phyloP scores from a whole-genome alignment of 768 basidiomycete genomes.

The Termitomyces sp. region DNA sequence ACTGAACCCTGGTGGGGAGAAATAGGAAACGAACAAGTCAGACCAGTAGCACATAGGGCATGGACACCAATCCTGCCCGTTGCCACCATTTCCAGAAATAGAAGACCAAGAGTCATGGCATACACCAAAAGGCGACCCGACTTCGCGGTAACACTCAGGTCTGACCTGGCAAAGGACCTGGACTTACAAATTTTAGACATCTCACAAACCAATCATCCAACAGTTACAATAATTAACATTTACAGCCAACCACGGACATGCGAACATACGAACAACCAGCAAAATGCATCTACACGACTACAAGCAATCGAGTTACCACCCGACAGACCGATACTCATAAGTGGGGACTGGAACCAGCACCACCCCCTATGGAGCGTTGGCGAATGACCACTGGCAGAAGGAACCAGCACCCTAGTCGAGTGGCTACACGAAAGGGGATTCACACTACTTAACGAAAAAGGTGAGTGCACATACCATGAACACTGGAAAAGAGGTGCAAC shows the following conservation, averaged over 20 bases:
- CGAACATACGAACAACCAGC: too few relatives aligned
- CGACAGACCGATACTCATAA: not conserved
- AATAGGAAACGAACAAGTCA: too few relatives aligned
- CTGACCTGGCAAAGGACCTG: conserved; percentile 18
- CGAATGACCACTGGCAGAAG: not conserved
- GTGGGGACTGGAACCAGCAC: conserved; percentile 3
- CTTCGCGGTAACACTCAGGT: conserved; percentile 19
- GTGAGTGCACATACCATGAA: not conserved
- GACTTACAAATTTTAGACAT: conserved; percentile 23
- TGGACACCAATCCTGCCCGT: conserved; percentile 14
- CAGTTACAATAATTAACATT: not conserved
- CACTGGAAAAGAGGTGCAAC: too few relatives aligned
- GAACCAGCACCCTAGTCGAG: not conserved
- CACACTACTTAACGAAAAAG: not conserved
- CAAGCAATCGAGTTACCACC: not conserved
- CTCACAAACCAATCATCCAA: conserved; percentile 9
- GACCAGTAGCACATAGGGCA: not conserved
- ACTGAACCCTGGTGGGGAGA: not conserved
- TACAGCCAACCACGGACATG: not conserved
- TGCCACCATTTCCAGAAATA: not conserved
- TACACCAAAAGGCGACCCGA: conserved; percentile 14
- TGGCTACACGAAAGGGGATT: not conserved
- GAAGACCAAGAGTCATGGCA: conserved; percentile 15
- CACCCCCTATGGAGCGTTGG: not conserved
- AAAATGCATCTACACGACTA: not conserved